A percentile compares a stretch with the other conserved stretches of the same genome.
These are phyloP conservation scores for Beauveria pseudobassiana DNA, from an alignment of 2,329 filamentous ascomycete genomes.

Conservation along the genomic window DNA sequence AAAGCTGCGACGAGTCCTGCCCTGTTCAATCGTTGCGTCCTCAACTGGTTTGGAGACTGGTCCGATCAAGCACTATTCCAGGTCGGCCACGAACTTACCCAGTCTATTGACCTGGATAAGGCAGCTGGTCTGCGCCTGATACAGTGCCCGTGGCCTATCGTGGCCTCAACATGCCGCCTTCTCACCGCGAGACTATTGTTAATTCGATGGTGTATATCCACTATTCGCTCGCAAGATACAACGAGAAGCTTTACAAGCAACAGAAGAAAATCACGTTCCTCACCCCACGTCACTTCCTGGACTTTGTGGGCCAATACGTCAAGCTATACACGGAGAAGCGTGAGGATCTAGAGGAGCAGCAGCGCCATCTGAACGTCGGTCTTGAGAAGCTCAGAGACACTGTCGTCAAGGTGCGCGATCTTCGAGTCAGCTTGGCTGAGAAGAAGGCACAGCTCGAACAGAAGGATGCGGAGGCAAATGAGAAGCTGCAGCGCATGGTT, in stretches of 20 bases:
- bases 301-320: conserved; percentile 97
- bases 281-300: conserved; percentile 92
- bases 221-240: conserved; percentile 87
- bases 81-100: conserved; percentile 89
- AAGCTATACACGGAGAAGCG: conserved; percentile 97
- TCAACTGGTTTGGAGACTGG: conserved; percentile 99
- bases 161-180: conserved; percentile 73
- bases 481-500: conserved; percentile 96
- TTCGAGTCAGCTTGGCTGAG: conserved; percentile 81
- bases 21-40: conserved; percentile 97
- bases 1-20: conserved; percentile 97
- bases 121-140: conserved; percentile 79
- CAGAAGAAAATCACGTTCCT: conserved; percentile 90
- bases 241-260: conserved; percentile 78
- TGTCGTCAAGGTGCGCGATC: conserved; percentile 90
- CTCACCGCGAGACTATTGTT: conserved; percentile 84
- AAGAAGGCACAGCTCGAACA: conserved; percentile 90
- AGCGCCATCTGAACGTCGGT: conserved; percentile 95
- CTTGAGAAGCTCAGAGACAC: conserved; percentile 95
- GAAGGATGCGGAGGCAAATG: conserved; percentile 92
- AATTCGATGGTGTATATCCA: conserved; percentile 99
- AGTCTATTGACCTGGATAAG: conserved; percentile 91
- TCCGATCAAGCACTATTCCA: conserved; percentile 98
- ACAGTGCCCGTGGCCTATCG: conserved; percentile 90
- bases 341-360: conserved; percentile 96